Base-by-base conservation (phyloP, 345 rosid genomes). In the Boechera divaricarpa region DNA sequence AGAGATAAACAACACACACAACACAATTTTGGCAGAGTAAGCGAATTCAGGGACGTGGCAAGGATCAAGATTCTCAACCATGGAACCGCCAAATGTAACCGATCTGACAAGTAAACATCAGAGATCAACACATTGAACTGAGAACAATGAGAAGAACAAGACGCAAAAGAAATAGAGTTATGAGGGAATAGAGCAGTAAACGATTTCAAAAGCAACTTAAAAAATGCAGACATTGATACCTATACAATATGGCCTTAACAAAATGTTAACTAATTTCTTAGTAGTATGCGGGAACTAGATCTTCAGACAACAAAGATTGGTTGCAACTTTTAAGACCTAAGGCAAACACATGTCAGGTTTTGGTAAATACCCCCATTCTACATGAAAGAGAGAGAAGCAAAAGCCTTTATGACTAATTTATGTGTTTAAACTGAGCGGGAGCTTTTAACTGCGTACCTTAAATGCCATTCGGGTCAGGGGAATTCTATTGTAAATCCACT, bases 401-500 rank as follows among this genome's bases (percentile, higher is more conserved):
- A 66, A 39, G 72, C 12, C 8, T 28, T 35, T 71, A 38, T 71
- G 60, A 52, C 62, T 51, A 18, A 12, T n/a, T 15, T 9, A 4
- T 63, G 16, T 39, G 39, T 45, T 10, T 54, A 55, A 15, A 26
- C 49, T 39, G 1, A 42, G 65, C 13, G 5, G 11, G 16, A 68
- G 69, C 6, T 38, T 61, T 63, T 36, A 7, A 49, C 47, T 13
- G 62, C 55, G 2, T 78, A 78, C 81, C 81, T 72, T 52, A 28
- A 60, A 52, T 47, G 55, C 38, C 42, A 39, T 39, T 39, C 42
- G 5, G 33, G 33, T 86, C 82, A 85, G 12, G 84, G 79, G 73
- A 91, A 91, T 67, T 79, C 83, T 21, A 94, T 77, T 38, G 93
- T 83, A 77, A 87, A 90, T 31, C 97, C 98, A 57, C 86, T 33